Base-by-base conservation (phyloP, 2,329 filamentous ascomycete species). In the Ophiostoma ips region DNA sequence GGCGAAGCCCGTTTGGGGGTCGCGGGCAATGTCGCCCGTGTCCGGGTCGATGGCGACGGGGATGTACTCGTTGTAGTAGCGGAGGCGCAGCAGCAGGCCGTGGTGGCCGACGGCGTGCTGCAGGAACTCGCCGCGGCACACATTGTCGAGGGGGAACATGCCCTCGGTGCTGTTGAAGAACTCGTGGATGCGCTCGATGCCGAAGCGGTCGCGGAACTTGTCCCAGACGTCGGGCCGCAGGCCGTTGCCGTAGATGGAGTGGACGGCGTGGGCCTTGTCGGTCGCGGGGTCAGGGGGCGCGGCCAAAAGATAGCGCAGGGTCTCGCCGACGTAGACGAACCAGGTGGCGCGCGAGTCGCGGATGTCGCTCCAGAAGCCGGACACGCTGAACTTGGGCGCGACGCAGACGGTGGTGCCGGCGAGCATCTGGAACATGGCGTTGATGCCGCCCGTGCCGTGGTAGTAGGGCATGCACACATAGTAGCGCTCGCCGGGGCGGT, bases 111-210 rank as follows among this genome's bases (percentile, higher is more conserved):
- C 82, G 28, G 75, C 71, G 5, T 76, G 73, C 7, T 76, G 71
- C 4, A 74, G 69, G 60, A 79, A 87, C 21, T 80, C 77, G 1
- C 83, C 76, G 48, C 71, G 67, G 49, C 74, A 75, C 19, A 71
- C 62, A 58, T 84, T 84, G 50, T 78, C 63, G 10, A 87, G 66
- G 0, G 64, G 63, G 57, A 88, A 73, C 46, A 86, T 71, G 30
- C 83, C 82, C 63, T 89, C 84, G 1, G 81, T 85, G 52, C 80
- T 84, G 61, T 83, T 84, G 70, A 87, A 89, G 65, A 89, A 87
- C 62, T 89, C 84, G 53, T 68, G 69, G 2, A 89, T 76, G 28
- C 75, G 71, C 12, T 71, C 64, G 55, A 84, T 73, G 48, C 72
- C 73, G 60, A 83, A 84, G 12, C 80, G 71, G 45, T 81, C 73